Evolutionary conservation across 2,329 filamentous ascomycete genomes (phyloP).

Genomic region (Coniella lustricola): DNA sequence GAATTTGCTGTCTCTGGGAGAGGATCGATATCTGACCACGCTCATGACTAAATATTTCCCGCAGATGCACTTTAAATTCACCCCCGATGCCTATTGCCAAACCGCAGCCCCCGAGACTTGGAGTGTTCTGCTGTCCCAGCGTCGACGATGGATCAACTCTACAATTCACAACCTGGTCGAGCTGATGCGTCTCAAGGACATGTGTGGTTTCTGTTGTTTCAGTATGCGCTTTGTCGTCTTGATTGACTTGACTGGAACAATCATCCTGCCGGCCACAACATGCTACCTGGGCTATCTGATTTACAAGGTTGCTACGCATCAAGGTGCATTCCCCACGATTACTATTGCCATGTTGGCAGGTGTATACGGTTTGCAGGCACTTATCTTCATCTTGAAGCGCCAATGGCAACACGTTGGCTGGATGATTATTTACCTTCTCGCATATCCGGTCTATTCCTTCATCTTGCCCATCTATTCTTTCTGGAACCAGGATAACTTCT

Average conservation of each 20-base stretch:
- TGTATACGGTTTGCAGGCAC: constrained; percentile 89
- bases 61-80: constrained; percentile 90
- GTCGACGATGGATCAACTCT: constrained; percentile 98
- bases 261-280: constrained; percentile 85
- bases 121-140: constrained; percentile 91
- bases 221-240: constrained; percentile 96
- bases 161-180: constrained; percentile 95
- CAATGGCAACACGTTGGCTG: constrained; percentile 98
- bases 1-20: constrained; percentile 86
- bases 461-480: constrained; percentile 92
- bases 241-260: constrained; percentile 85
- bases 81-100: constrained; percentile 84
- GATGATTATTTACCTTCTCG: constrained; percentile 99
- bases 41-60: constrained; percentile 99
- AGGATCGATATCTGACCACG: constrained; percentile 95
- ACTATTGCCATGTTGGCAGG: constrained; percentile 84
- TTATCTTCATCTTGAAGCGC: constrained; percentile 94
- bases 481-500: constrained; percentile 99
- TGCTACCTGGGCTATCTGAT: constrained; percentile 83
- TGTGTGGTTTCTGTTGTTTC: constrained; percentile 99
- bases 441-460: constrained; percentile 90
- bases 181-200: constrained; percentile 80
- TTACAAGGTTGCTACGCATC: constrained; percentile 62
- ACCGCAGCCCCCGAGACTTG: constrained; percentile 93
- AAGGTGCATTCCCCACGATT: constrained; percentile 74